Evolutionary conservation across 2,329 filamentous ascomycete species (phyloP).

Genomic region (Verticillium longisporum): DNA sequence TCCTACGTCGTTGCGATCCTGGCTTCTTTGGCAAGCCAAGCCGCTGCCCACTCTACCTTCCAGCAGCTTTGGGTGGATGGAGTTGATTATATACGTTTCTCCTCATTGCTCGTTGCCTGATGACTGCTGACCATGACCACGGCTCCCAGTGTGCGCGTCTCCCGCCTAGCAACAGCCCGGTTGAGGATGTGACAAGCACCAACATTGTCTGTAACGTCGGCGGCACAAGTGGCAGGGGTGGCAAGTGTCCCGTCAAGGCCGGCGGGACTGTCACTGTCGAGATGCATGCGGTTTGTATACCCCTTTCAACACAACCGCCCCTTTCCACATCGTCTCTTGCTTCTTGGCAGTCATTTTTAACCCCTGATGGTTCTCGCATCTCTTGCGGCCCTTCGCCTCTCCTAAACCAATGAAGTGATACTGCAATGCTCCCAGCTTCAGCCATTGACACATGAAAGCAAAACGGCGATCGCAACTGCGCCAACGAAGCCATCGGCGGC

Average conservation of each 20-base stretch:
- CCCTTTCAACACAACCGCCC: too few relatives aligned
- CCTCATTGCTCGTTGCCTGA: not conserved
- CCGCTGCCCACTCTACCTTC: conserved; percentile 40
- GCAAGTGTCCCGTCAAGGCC: conserved; percentile 38
- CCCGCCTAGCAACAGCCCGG: conserved; percentile 42
- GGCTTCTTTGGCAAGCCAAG: conserved; percentile 26
- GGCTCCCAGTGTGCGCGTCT: conserved; percentile 38
- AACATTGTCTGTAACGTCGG: conserved; percentile 39
- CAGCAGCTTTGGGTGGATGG: conserved; percentile 40
- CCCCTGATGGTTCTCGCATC: not conserved
- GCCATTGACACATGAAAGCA: conserved; percentile 20
- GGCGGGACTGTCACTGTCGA: conserved; percentile 46
- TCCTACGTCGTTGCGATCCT: conserved; percentile 20
- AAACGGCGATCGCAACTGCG: conserved; percentile 36
- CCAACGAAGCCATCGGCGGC: conserved; percentile 43
- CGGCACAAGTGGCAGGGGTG: conserved; percentile 22
- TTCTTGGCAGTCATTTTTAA: too few relatives aligned
- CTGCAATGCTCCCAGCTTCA: not conserved
- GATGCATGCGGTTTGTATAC: conserved; percentile 43
- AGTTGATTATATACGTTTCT: conserved; percentile 28
- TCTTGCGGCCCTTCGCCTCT: not conserved
- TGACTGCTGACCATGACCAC: conserved; percentile 15
- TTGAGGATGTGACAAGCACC: conserved; percentile 34
- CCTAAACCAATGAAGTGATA: too few relatives aligned
- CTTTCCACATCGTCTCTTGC: not conserved